phyloP scores from a whole-genome alignment of 1,284 basidiomycete genomes.

The Ceratobasidium sp. region DNA sequence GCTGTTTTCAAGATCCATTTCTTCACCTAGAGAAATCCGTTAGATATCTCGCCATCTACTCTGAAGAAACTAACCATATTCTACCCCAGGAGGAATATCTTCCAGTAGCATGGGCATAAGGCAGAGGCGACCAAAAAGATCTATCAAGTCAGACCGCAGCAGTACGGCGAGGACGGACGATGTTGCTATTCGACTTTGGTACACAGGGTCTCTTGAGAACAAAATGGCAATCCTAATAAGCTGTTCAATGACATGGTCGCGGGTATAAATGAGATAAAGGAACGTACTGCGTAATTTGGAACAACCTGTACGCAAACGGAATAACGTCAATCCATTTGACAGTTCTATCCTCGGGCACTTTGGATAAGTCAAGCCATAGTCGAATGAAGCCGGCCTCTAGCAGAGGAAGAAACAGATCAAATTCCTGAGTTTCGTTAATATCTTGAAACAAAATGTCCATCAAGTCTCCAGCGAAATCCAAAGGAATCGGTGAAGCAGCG shows the following conservation, averaged over 20 bases:
- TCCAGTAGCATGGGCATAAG: neutral
- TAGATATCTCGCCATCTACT: neutral
- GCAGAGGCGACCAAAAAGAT: neutral
- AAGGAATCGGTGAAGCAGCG: too few relatives aligned
- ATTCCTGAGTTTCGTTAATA: too few relatives aligned
- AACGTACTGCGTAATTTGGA: neutral
- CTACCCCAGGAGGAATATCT: slow-evolving; percentile 1
- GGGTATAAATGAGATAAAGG: neutral
- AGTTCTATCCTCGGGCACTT: too few relatives aligned
- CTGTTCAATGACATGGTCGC: neutral
- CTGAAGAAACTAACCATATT: neutral
- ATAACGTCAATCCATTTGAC: too few relatives aligned
- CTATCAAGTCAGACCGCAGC: neutral
- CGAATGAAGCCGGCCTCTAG: too few relatives aligned
- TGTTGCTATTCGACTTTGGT: neutral
- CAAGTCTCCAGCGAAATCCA: too few relatives aligned
- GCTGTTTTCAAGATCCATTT: neutral
- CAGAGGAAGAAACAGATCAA: too few relatives aligned
- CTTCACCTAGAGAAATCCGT: neutral
- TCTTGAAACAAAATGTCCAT: too few relatives aligned
- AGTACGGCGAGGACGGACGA: neutral
- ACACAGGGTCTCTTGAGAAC: neutral
- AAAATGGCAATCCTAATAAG: neutral
- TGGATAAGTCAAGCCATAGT: too few relatives aligned
- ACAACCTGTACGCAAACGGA: neutral